phyloP scores from a whole-genome alignment of 2,329 filamentous ascomycete species.

The Cercospora janseana region DNA sequence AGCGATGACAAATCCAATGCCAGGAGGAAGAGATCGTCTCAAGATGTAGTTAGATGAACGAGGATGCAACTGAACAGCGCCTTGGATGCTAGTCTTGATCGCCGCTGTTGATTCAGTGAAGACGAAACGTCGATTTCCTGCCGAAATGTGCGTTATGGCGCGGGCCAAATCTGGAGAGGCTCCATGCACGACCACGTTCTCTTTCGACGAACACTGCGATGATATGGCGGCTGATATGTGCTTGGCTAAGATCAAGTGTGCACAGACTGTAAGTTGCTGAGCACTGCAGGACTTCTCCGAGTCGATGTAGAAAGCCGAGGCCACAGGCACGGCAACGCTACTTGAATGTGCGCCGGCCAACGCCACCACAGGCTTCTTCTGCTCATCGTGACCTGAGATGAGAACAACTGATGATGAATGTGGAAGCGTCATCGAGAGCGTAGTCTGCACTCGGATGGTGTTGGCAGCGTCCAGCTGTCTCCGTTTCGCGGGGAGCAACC shows the following conservation, averaged over 20 bases:
- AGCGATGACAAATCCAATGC: conserved; percentile 15
- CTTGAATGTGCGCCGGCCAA: conserved; percentile 14
- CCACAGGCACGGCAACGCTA: not conserved
- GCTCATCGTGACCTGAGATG: conserved; percentile 13
- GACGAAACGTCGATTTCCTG: not conserved
- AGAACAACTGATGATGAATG: conserved; percentile 14
- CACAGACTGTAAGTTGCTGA: conserved; percentile 18
- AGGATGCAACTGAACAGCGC: conserved; percentile 14
- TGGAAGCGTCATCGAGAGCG: conserved; percentile 14
- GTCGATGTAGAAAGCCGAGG: conserved; percentile 5
- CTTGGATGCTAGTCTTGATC: not conserved
- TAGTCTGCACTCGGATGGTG: conserved; percentile 4
- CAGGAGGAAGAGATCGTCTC: conserved; percentile 15
- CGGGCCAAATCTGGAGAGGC: conserved; percentile 17
- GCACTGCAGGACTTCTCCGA: conserved; percentile 5
- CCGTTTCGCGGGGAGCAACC: conserved; percentile 12
- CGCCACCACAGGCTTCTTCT: conserved; percentile 13
- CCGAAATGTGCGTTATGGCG: conserved; percentile 11
- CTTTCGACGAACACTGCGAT: not conserved
- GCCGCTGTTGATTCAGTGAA: conserved; percentile 16
- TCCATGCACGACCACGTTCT: conserved; percentile 18
- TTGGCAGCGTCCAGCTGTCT: not conserved
- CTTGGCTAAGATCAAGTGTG: conserved; percentile 16
- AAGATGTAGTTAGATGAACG: conserved; percentile 20
- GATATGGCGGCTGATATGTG: conserved; percentile 19